phyloP scores from a whole-genome alignment of 176 grass and related monocot genomes.

The Leersia perrieri region DNA sequence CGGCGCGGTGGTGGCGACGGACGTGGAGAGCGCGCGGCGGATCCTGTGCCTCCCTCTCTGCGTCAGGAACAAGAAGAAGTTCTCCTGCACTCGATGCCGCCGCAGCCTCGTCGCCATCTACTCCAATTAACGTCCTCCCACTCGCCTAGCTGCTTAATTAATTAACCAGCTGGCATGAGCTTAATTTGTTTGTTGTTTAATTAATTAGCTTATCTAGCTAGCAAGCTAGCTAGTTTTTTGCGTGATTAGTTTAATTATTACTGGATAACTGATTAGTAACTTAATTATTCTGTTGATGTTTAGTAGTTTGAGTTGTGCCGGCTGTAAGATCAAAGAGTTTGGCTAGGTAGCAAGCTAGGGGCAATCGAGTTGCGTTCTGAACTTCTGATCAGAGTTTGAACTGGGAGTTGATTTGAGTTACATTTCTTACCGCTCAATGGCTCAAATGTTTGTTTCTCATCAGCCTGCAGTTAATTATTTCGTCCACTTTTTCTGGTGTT shows the following conservation, averaged over 20 bases:
- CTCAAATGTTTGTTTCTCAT: too few species aligned
- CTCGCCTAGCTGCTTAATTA: not conserved
- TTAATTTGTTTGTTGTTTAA: not conserved
- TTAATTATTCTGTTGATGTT: not conserved
- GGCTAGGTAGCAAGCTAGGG: too few species aligned
- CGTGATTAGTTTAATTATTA: not conserved
- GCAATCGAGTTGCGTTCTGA: too few species aligned
- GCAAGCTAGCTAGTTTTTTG: not conserved
- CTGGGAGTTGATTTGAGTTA: too few species aligned
- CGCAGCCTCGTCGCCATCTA: slow-evolving; percentile 56
- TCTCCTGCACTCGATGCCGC: slow-evolving; percentile 58
- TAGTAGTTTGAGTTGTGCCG: not conserved
- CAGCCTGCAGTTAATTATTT: too few species aligned
- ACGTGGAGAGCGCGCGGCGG: slow-evolving; percentile 47
- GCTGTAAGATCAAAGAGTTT: too few species aligned
- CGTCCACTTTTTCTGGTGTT: too few species aligned
- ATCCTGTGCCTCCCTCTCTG: slow-evolving; percentile 67
- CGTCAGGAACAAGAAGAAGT: slow-evolving; percentile 58
- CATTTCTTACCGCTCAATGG: too few species aligned
- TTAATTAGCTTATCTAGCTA: not conserved
- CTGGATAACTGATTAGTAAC: not conserved
- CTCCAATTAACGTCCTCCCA: not conserved
- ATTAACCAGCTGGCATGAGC: not conserved
- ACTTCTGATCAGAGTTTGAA: too few species aligned
- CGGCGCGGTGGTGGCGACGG: slow-evolving; percentile 57